phyloP scores from a whole-genome alignment of 352 stramenopile species.

The Plasmopara viticola region DNA sequence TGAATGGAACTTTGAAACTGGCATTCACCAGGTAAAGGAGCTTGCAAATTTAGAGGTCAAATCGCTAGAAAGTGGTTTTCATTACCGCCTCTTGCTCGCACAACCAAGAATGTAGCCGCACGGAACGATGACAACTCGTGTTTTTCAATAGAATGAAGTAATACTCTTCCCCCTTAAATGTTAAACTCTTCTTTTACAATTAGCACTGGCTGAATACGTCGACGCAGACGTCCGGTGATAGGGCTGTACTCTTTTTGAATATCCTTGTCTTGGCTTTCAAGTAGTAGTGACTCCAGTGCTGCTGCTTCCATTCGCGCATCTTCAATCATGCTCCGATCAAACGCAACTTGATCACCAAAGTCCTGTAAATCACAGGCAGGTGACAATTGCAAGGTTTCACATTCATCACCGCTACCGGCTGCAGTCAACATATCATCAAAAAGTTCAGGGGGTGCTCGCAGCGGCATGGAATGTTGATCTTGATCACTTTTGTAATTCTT shows the following conservation, averaged over 20 bases:
- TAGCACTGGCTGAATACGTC: conserved; percentile 47
- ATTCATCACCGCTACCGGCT: conserved; percentile 18
- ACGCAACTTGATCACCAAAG: conserved; percentile 38
- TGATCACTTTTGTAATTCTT: conserved; percentile 9
- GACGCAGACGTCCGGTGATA: conserved; percentile 28
- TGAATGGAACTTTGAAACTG: conserved; percentile 65
- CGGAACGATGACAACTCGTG: conserved; percentile 14
- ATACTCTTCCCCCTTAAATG: conserved; percentile 34
- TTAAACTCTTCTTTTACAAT: conserved; percentile 51
- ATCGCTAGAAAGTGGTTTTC: conserved; percentile 70
- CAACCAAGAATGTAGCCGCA: conserved; percentile 20
- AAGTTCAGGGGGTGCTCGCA: conserved; percentile 17
- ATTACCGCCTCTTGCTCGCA: conserved; percentile 59
- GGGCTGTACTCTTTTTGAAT: conserved; percentile 25
- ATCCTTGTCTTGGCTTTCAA: conserved; percentile 19
- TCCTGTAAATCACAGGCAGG: conserved; percentile 27
- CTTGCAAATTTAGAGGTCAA: conserved; percentile 32
- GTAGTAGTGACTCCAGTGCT: conserved; percentile 17
- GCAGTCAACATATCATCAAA: conserved; percentile 20
- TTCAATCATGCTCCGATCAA: conserved; percentile 32
- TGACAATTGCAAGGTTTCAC: conserved; percentile 18
- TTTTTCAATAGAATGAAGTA: conserved; percentile 22
- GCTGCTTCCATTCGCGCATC: conserved; percentile 10
- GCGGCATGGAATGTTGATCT: conserved; percentile 16
- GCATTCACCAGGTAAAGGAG: conserved; percentile 43